These are phyloP conservation scores for Blastobotrys chiropterorum DNA, from an alignment of 805 yeast species.

Conservation along the genomic window DNA sequence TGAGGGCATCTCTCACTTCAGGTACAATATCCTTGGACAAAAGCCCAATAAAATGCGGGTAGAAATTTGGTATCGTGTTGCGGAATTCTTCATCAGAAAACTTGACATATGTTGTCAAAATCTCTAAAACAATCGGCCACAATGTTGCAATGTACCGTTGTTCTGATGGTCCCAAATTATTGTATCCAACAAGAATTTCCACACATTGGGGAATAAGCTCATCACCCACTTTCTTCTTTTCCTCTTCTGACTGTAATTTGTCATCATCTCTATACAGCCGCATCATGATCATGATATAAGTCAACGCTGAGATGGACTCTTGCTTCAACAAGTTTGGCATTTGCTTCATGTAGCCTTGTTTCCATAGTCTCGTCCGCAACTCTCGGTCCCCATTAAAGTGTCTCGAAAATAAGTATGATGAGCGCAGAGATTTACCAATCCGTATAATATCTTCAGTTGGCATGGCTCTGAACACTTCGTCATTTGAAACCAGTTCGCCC, in stretches of 20 bases:
- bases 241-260: constrained; percentile 33
- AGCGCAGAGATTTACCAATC: constrained; percentile 53
- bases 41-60: constrained; percentile 28
- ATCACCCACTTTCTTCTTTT: constrained; percentile 25
- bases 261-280: constrained; percentile 64
- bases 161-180: constrained; percentile 60
- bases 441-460: constrained; percentile 60
- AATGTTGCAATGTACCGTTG: constrained; percentile 75
- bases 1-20: constrained; percentile 32
- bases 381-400: constrained; percentile 85
- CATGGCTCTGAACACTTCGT: constrained; percentile 54
- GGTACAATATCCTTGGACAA: constrained; percentile 32
- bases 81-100: constrained; percentile 45
- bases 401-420: constrained; percentile 76
- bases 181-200: constrained; percentile 62
- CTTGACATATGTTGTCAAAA: constrained; percentile 73
- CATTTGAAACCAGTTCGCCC: constrained; percentile 66
- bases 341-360: constrained; percentile 86
- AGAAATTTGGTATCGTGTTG: constrained; percentile 24
- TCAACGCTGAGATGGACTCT: constrained; percentile 86
- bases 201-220: constrained; percentile 63
- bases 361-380: constrained; percentile 80
- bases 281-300: constrained; percentile 73
- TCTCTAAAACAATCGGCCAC: constrained; percentile 89
- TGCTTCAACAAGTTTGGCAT: constrained; percentile 88